Conservation (phyloP, 495 filamentous ascomycete species). For the Margaritispora aquatica region DNA sequence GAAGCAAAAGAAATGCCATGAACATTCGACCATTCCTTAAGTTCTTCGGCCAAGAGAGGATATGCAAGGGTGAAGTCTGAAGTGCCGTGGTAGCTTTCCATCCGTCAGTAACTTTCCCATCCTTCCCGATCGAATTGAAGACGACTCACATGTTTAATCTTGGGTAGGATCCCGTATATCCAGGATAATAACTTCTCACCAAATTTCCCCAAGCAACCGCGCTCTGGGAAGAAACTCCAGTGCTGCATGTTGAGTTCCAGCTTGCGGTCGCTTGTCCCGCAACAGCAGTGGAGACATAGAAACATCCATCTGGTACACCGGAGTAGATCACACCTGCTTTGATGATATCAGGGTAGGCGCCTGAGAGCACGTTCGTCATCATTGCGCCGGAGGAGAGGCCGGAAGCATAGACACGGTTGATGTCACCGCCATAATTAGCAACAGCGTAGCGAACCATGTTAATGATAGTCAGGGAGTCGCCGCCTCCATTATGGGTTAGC, state of each 20-base stretch:
- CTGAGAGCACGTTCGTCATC: slow-evolving; percentile 50
- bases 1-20: slow-evolving; percentile 30
- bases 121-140: neutral
- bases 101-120: neutral
- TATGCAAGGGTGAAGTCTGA: slow-evolving; percentile 36
- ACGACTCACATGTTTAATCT: slow-evolving; percentile 41
- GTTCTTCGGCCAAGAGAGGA: slow-evolving; percentile 35
- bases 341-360: slow-evolving; percentile 47
- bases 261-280: slow-evolving; percentile 28
- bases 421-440: slow-evolving; percentile 41
- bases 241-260: slow-evolving; percentile 6
- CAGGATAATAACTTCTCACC: slow-evolving; percentile 38
- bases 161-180: slow-evolving; percentile 39
- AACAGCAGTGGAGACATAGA: slow-evolving; percentile 34
- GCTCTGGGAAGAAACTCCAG: slow-evolving; percentile 34
- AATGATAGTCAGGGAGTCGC: slow-evolving; percentile 49
- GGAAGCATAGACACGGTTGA: slow-evolving; percentile 40
- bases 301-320: slow-evolving; percentile 45
- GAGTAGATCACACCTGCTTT: slow-evolving; percentile 42
- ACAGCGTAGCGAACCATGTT: slow-evolving; percentile 54
- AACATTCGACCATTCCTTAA: slow-evolving; percentile 38
- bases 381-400: slow-evolving; percentile 49
- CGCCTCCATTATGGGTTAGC: slow-evolving; percentile 48
- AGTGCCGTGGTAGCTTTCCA: slow-evolving; percentile 38
- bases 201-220: slow-evolving; percentile 40